These are phyloP conservation scores for Taxawa tesnikishii DNA, from an alignment of 2,329 filamentous ascomycete species.

Conservation along the genomic window DNA sequence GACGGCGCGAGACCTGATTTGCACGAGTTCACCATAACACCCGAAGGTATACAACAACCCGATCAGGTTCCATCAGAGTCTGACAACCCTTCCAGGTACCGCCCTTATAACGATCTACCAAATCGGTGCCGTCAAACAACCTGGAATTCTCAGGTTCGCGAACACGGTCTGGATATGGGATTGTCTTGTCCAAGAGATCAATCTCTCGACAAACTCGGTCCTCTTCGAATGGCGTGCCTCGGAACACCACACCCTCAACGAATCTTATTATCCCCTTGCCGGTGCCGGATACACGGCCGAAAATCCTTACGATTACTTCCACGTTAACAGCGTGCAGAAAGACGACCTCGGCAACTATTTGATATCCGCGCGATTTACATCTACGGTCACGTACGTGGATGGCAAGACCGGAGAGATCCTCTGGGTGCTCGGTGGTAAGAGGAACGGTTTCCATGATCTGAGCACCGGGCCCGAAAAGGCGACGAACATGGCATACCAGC, in stretches of 20 bases:
- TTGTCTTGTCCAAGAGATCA: slow-evolving; percentile 30
- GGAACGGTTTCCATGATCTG: slow-evolving; percentile 11
- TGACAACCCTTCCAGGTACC: too few species aligned
- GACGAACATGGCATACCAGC: slow-evolving; percentile 12
- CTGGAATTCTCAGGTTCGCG: slow-evolving; percentile 2
- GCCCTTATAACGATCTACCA: slow-evolving; percentile 7
- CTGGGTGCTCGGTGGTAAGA: slow-evolving; percentile 31
- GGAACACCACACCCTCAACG: slow-evolving; percentile 21
- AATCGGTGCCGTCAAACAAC: slow-evolving; percentile 1
- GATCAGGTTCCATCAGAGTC: too few species aligned
- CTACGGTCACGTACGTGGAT: slow-evolving; percentile 34
- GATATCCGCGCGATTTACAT: slow-evolving; percentile 37
- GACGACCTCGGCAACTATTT: slow-evolving; percentile 37
- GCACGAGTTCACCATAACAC: slow-evolving; percentile 31
- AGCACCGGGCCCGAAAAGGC: slow-evolving; percentile 11
- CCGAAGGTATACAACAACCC: slow-evolving; percentile 23
- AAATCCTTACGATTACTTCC: slow-evolving; percentile 30
- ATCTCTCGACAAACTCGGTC: slow-evolving; percentile 26
- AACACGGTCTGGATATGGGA: slow-evolving; percentile 19
- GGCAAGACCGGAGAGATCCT: slow-evolving; percentile 31
- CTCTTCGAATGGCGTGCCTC: slow-evolving; percentile 33
- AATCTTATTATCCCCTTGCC: slow-evolving; percentile 1
- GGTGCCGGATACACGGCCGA: background rate
- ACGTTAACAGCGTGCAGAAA: slow-evolving; percentile 43
- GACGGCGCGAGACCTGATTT: slow-evolving; percentile 24